Percentiles rank a stretch among this genome's conserved stretches.
Evolutionary conservation across 148 eudicot genomes (phyloP).

Genomic region (Spergularia bocconei): DNA sequence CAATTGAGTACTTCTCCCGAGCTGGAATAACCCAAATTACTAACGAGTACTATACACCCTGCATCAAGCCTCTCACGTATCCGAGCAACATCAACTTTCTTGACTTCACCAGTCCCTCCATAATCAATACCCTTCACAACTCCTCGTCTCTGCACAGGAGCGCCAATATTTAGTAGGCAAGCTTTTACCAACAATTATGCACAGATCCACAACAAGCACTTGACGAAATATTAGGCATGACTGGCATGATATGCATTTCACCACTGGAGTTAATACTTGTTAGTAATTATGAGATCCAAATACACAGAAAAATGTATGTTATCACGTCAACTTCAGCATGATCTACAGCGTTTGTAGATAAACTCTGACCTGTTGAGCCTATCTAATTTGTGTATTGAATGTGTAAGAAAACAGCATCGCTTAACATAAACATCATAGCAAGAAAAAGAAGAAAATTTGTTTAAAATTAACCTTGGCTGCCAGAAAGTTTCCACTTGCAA

Average conservation of each 20-base stretch:
- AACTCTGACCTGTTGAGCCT: neutral
- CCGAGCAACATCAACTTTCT: constrained; percentile 82
- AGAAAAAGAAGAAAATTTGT: neutral
- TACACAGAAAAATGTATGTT: neutral
- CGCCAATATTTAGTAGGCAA: neutral
- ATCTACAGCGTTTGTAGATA: neutral
- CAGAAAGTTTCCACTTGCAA: constrained; percentile 93
- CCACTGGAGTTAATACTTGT: neutral
- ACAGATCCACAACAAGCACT: neutral
- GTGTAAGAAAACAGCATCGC: neutral
- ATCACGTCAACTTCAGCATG: neutral
- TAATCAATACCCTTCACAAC: constrained; percentile 90
- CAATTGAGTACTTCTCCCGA: constrained; percentile 94
- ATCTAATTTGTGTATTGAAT: neutral
- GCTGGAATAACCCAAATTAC: constrained; percentile 96
- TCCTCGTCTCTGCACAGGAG: constrained; percentile 66
- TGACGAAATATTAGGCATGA: neutral
- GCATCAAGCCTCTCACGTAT: constrained; percentile 90
- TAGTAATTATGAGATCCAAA: neutral
- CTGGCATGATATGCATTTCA: neutral
- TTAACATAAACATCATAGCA: neutral
- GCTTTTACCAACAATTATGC: neutral
- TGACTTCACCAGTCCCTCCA: constrained; percentile 93
- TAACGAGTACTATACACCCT: constrained; percentile 72
- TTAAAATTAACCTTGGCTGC: constrained; percentile 69